Base-by-base conservation (phyloP, 2,329 filamentous ascomycete species). In the Aspergillus glaucus region DNA sequence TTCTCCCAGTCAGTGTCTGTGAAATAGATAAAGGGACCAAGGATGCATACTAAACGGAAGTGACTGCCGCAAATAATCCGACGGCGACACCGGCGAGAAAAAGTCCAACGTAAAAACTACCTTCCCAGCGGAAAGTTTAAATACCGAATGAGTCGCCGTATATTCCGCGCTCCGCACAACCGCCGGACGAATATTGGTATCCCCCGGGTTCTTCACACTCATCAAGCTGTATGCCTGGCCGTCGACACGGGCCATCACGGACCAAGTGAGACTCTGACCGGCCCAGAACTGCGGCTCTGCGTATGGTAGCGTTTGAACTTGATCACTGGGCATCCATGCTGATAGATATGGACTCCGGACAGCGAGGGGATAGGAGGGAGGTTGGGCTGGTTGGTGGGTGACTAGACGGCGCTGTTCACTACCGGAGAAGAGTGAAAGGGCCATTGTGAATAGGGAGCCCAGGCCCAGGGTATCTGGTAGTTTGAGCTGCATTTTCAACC, bases 301-400 rank as follows among this genome's bases (percentile, higher is more conserved):
- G 14, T 61, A 65, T 3, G 71, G 68, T 26, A 75, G 50, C 15
- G 61, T 57, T 30, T 65, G 52, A 6, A 68, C 62, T 43, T 65
- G 61, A 48, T 68, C 62, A 40, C 70, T 67, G 12, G 72, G 71
- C 52, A 75, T 65, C 72, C 72, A 75, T 57, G 66, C 58, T 44
- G 69, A 73, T 14, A 73, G 60, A 51, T 73, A 74, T 32, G 70
- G 70, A 50, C 68, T 72, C 34, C 67, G 65, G 14, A 74, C 72
- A 8, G 71, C 72, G 42, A 74, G 52, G 2, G 71, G 71, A 54
- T 73, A 74, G 1, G 72, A 73, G 4, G 71, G 72, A 7, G 71
- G 70, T 21, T 61, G 51, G 4, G 65, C 57, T 19, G 65, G 63
- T 10, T 54, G 50, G 49, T 65, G 50, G 3, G 30, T 49, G 40